Base-by-base conservation (phyloP, 129 eudicot genomes). In the Chrysanthemum seticuspe region DNA sequence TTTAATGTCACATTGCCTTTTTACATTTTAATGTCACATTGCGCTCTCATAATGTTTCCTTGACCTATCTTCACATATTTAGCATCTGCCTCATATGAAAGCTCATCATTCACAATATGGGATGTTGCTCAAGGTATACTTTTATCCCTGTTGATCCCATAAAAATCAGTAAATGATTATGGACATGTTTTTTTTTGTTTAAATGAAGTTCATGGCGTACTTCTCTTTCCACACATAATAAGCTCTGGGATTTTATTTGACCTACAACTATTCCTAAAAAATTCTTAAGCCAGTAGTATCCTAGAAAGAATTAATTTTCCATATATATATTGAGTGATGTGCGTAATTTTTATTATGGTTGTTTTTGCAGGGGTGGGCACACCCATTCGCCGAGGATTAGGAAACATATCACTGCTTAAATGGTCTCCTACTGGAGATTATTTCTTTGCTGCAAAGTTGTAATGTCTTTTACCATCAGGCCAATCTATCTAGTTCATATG, bases 401-500 rank as follows among this genome's bases (percentile, higher is more conserved):
- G 99, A 70, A 90, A 91, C 81, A 88, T 88, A 79, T 95, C 99
- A 36, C 75, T 95, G 75, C 79, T 95, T 27, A 88, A 88, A 68
- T 95, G 99, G 99, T 95, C 99, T 66, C 97, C 99, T 16, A 77
- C 91, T 5, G 97, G 99, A 74, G 99, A 95, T 85, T 95, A 91
- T 76, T 91, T 95, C 70, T 91, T 95, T 83, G 87, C 97, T 64
- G 91, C 99, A 47, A 90, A 88, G 70, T 85, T 91, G 98, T 94
- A 94, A 82, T 81, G 82, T 77, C 50, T 21, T 68, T 65, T 34
- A 23, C 67, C 57, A 56, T 75, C 51, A 13, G 34, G 14, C 34
- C 5, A 5, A 70, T 36, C 56, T 70, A 69, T 72, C 21, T 45
- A 50, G 14, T 65, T 56, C 11, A 82, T 53, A 47, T 56, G n/a